Evolutionary conservation across 208 protist species (phyloP).

Genomic region (Crithidia brevicula): DNA sequence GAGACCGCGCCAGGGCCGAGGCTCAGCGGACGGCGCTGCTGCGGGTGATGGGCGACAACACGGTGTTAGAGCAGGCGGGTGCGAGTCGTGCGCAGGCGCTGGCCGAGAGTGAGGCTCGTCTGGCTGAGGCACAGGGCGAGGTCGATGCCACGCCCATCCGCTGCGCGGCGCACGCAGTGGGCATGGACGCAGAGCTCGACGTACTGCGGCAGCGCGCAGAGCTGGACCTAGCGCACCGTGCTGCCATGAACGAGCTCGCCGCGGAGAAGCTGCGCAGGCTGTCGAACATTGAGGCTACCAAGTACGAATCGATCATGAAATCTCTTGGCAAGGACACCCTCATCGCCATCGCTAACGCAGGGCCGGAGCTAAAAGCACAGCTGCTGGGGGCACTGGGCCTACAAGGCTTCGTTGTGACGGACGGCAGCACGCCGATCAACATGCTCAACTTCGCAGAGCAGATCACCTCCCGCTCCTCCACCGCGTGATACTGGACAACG

Average conservation of each 20-base stretch:
- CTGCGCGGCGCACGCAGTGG: conserved; percentile 48
- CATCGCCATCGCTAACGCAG: conserved; percentile 83
- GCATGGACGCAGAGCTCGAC: conserved; percentile 62
- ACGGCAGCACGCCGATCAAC: conserved; percentile 82
- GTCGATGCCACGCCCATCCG: conserved; percentile 53
- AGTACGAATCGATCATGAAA: conserved; percentile 79
- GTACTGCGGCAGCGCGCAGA: conserved; percentile 59
- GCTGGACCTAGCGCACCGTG: conserved; percentile 71
- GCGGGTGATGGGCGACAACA: conserved; percentile 67
- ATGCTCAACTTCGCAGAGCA: conserved; percentile 91
- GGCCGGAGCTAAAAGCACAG: conserved; percentile 85
- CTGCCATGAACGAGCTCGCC: conserved; percentile 76
- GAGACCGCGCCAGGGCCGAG: conserved; percentile 65
- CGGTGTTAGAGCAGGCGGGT: conserved; percentile 71
- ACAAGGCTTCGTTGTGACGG: conserved; percentile 86
- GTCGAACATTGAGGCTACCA: conserved; percentile 64
- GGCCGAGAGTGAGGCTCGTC: conserved; percentile 70
- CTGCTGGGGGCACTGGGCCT: conserved; percentile 80
- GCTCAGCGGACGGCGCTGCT: conserved; percentile 65
- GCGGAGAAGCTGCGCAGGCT: conserved; percentile 63
- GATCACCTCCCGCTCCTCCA: conserved; percentile 41
- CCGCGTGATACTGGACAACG: not conserved
- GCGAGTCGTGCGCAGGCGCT: conserved; percentile 74
- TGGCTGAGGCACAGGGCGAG: conserved; percentile 65
- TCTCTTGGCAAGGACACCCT: conserved; percentile 91